Evolutionary conservation across 768 basidiomycete species (phyloP).

Genomic region (Pisolithus marmoratus): DNA sequence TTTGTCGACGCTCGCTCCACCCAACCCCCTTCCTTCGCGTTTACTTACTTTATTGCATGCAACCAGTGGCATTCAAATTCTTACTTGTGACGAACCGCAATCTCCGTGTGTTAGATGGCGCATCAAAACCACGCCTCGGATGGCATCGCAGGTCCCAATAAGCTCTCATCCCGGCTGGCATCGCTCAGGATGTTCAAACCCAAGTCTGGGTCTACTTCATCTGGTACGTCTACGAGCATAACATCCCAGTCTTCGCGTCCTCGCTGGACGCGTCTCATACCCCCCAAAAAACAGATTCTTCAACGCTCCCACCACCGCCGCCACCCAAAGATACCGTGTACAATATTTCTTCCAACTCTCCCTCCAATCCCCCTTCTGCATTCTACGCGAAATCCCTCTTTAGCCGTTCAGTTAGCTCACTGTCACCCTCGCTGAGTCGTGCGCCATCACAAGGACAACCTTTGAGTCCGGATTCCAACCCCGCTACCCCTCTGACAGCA

Average conservation of each 20-base stretch:
- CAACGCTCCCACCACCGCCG: slow-evolving; percentile 45
- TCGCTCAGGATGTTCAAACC: slow-evolving; percentile 40
- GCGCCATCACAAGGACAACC: neutral
- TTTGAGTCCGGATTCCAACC: slow-evolving; percentile 10
- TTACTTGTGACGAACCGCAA: too few relatives aligned
- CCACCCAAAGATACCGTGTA: slow-evolving; percentile 63
- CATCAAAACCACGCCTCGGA: slow-evolving; percentile 8
- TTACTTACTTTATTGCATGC: too few relatives aligned
- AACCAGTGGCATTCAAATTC: too few relatives aligned
- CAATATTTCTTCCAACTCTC: slow-evolving; percentile 15
- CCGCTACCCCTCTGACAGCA: slow-evolving; percentile 18
- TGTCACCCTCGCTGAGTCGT: slow-evolving; percentile 33
- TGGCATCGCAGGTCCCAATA: slow-evolving; percentile 1
- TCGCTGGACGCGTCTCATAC: neutral
- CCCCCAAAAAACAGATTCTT: slow-evolving; percentile 7
- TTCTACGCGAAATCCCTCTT: slow-evolving; percentile 31
- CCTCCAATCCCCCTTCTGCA: slow-evolving; percentile 4
- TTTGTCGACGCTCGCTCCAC: too few relatives aligned
- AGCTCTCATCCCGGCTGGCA: slow-evolving; percentile 35
- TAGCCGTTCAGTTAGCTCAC: slow-evolving; percentile 41
- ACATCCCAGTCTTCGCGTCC: too few relatives aligned
- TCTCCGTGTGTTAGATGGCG: neutral
- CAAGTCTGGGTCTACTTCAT: slow-evolving; percentile 6
- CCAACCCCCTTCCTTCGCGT: too few relatives aligned
- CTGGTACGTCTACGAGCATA: neutral